Conservation (phyloP, 2,329 filamentous ascomycete genomes). For the Xylaria sp. region DNA sequence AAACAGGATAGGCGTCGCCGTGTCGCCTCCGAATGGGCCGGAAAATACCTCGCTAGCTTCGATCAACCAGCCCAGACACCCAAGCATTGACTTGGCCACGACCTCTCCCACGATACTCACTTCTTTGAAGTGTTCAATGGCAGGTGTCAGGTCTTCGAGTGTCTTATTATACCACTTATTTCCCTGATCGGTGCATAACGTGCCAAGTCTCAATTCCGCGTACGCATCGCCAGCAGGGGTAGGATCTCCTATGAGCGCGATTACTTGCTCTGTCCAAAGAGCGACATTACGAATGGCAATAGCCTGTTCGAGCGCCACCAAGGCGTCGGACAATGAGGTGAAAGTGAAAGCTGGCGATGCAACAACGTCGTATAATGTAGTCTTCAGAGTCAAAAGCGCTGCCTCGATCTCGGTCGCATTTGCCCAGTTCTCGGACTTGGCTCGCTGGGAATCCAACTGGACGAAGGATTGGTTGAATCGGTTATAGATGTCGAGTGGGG, state of each 20-base stretch:
- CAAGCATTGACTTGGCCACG: slow-evolving; percentile 23
- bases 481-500: slow-evolving; percentile 17
- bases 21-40: slow-evolving; percentile 30
- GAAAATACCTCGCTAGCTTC: slow-evolving; percentile 21
- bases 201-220: slow-evolving; percentile 24
- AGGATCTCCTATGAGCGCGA: slow-evolving; percentile 23
- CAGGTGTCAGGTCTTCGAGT: slow-evolving; percentile 21
- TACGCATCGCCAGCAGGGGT: slow-evolving; percentile 15
- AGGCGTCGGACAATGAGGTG: slow-evolving; percentile 9
- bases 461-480: slow-evolving; percentile 28
- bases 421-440: slow-evolving; percentile 19
- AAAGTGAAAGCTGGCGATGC: slow-evolving; percentile 11
- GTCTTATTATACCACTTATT: slow-evolving; percentile 32
- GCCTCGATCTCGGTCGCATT: slow-evolving; percentile 28
- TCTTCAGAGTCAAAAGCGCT: slow-evolving; percentile 28
- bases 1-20: slow-evolving; percentile 26
- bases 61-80: slow-evolving; percentile 31
- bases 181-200: slow-evolving; percentile 24
- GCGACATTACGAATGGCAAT: slow-evolving; percentile 19
- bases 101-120: slow-evolving; percentile 29
- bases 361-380: slow-evolving; percentile 14
- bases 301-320: slow-evolving; percentile 27
- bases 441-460: slow-evolving; percentile 17
- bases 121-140: slow-evolving; percentile 22
- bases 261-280: slow-evolving; percentile 23